Base-by-base conservation (phyloP, 306 rosid species). In the Prunus mume region DNA sequence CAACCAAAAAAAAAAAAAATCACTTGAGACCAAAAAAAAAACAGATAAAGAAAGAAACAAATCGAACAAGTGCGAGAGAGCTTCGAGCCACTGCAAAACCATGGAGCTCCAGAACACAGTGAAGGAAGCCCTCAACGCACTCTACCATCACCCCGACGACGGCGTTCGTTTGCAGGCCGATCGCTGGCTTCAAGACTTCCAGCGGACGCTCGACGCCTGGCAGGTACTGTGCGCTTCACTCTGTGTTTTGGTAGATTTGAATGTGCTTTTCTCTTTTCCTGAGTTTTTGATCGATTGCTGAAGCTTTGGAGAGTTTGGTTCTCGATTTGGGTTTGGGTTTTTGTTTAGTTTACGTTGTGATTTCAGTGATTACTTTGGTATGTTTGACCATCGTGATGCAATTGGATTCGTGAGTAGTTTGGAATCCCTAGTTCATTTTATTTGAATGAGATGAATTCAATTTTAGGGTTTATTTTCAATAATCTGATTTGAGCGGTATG, bases 201-300 rank as follows among this genome's bases (percentile, higher is more conserved):
- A 91, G 88, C 90, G 98, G 7, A 92, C 97, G n/a, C 79, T 96
- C 38, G 99, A 96, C 84, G 99, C 99, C 55, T 96, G 99, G 99
- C 99, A 96, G 99, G 99, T 96, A 46, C 78, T 67, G 11, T 32
- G 7, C 57, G 43, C 68, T 83, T 68, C 65, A 78, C 85, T 57
- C 5, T 65, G 27, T 34, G 25, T 65, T 18, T 34, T 65, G 2
- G 25, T 46, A 22, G 38, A 61, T 73, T 66, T 73, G 46, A 66
- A 56, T 65, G 56, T 18, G 25, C 19, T 10, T 10, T 34, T 47
- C 9, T 3, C 6, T 11, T 65, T 18, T 12, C 6, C n/a, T 9
- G 13, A 65, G 32, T 25, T 73, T 47, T 25, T 50, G 13, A 30
- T 12, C 24, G 41, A 12, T 24, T 38, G 47, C 28, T 68, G 18